A percentile compares a stretch with the other conserved stretches of the same genome.
Evolutionary conservation across 257 asterid genomes (phyloP).

Genomic region (Leptodermis oblonga): DNA sequence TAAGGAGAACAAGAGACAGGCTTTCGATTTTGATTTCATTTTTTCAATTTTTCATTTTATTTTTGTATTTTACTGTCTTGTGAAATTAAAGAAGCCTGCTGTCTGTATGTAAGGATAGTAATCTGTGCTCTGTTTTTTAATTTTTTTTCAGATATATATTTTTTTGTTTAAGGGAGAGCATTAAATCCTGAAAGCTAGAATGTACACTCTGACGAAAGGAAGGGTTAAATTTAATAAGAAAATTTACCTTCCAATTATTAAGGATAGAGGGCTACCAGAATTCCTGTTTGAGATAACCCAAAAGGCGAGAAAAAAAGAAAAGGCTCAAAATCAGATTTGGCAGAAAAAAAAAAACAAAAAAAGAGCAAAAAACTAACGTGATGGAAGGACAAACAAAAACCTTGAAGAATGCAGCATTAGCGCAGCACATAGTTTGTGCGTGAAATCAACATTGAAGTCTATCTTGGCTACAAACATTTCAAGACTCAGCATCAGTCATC

Average conservation of each 20-base stretch:
- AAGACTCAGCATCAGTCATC: background rate
- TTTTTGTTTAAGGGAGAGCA: too few relatives aligned
- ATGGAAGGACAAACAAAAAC: constrained; percentile 26
- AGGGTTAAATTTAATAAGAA: background rate
- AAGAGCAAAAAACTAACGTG: background rate
- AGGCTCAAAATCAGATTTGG: constrained; percentile 17
- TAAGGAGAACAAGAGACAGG: too few relatives aligned
- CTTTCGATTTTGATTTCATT: too few relatives aligned
- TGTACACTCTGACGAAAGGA: too few relatives aligned
- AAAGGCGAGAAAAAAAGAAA: constrained; percentile 1
- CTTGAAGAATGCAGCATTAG: constrained; percentile 82
- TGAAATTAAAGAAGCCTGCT: too few relatives aligned
- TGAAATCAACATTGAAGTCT: constrained; percentile 94
- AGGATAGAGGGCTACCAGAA: constrained; percentile 74
- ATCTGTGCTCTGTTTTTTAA: too few relatives aligned
- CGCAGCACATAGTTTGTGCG: constrained; percentile 89
- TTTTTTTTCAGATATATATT: too few relatives aligned
- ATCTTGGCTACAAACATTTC: constrained; percentile 67
- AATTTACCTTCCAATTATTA: constrained; percentile 79
- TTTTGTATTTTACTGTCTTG: too few relatives aligned
- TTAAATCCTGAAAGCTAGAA: too few relatives aligned
- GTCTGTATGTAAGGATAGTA: too few relatives aligned
- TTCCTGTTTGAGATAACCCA: constrained; percentile 42
- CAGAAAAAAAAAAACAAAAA: background rate
- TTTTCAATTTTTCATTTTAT: too few relatives aligned